Evolutionary conservation across 179 eudicot genomes (phyloP).

Genomic region (Gypsophila paniculata): DNA sequence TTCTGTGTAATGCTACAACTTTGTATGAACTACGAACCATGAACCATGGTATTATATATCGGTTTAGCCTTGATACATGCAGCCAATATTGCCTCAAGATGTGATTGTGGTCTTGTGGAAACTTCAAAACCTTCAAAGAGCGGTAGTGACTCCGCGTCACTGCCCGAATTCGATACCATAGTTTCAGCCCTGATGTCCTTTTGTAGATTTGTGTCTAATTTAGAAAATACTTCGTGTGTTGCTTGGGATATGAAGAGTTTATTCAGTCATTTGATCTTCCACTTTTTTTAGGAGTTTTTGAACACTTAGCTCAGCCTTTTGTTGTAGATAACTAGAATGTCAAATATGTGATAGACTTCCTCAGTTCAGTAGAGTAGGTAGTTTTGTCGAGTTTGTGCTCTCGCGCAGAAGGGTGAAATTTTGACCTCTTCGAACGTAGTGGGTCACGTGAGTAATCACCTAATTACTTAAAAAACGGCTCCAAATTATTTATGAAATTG

Average conservation of each 20-base stretch:
- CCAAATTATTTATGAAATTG: not conserved
- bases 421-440: not conserved
- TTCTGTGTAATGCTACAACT: too few species aligned
- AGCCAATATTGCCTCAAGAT: too few species aligned
- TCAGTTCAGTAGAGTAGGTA: not conserved
- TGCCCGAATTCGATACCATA: too few species aligned
- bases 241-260: not conserved
- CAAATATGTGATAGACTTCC: not conserved
- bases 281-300: not conserved
- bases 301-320: not conserved
- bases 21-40: too few species aligned
- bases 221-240: too few species aligned
- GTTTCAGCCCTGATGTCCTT: not conserved
- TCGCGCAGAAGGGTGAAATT: not conserved
- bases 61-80: too few species aligned
- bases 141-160: too few species aligned
- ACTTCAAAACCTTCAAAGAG: too few species aligned
- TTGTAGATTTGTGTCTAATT: not conserved
- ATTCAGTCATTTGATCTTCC: not conserved
- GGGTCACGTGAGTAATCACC: not conserved
- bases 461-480: not conserved
- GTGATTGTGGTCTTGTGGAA: too few species aligned
- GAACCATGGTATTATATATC: too few species aligned
- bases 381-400: not conserved
- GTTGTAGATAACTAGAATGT: slow-evolving; percentile 2